These are phyloP conservation scores for Trichoderma semiorbis DNA, from an alignment of 2,329 filamentous ascomycete species.

Conservation along the genomic window DNA sequence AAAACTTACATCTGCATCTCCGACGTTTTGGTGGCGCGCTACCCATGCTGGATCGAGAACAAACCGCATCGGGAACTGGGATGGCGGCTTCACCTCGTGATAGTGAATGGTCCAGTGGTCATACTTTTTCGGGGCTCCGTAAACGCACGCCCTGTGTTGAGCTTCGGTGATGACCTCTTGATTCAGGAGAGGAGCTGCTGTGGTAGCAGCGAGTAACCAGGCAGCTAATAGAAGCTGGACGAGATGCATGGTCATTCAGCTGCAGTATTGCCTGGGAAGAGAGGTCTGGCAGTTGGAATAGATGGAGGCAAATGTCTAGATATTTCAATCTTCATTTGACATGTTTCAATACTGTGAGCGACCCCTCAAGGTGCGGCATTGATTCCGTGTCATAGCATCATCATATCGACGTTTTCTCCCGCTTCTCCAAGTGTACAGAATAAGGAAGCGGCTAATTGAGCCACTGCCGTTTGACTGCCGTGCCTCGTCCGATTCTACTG, in stretches of 20 bases:
- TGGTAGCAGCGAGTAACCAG: neutral
- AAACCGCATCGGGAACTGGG: neutral
- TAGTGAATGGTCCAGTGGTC: conserved; percentile 16
- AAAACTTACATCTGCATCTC: conserved; percentile 1
- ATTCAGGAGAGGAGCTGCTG: neutral
- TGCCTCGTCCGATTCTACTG: neutral
- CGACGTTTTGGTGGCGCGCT: conserved; percentile 1
- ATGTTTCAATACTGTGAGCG: neutral
- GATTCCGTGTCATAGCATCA: neutral
- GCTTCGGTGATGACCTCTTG: neutral
- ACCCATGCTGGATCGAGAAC: conserved; percentile 18
- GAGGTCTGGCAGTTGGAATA: neutral
- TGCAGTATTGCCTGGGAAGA: neutral
- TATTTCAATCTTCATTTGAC: neutral
- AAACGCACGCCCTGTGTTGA: neutral
- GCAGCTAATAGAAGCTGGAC: neutral
- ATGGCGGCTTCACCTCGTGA: neutral
- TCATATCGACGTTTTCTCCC: neutral
- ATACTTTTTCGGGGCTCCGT: conserved; percentile 2
- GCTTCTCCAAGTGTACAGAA: neutral
- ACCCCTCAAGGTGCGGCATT: neutral
- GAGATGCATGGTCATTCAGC: neutral
- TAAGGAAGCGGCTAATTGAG: neutral
- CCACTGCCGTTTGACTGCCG: neutral
- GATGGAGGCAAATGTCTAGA: neutral